Percentiles rank a stretch among this genome's conserved stretches.
phyloP scores from a whole-genome alignment of 2,329 filamentous ascomycete species.

The Trichoderma sp. region DNA sequence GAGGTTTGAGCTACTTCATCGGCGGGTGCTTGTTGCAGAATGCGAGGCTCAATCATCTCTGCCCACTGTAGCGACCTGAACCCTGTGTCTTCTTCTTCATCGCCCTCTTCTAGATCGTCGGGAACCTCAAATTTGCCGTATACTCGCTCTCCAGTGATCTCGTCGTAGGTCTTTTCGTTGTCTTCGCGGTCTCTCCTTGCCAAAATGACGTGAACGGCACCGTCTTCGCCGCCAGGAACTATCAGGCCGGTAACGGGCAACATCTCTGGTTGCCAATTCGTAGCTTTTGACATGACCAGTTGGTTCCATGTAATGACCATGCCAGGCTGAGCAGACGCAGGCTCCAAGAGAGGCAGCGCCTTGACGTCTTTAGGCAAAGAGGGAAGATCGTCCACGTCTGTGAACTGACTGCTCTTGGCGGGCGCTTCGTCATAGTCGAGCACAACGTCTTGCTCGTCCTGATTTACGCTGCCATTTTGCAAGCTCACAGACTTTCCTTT shows the following conservation, averaged over 20 bases:
- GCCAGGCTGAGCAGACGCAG: slow-evolving; percentile 50
- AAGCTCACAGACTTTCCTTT: slow-evolving; percentile 34
- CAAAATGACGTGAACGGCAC: slow-evolving; percentile 57
- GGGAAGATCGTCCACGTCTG: slow-evolving; percentile 59
- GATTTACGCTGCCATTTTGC: slow-evolving; percentile 18
- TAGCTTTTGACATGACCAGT: slow-evolving; percentile 57
- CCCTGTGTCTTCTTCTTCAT: slow-evolving; percentile 59
- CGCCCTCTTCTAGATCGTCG: slow-evolving; percentile 58
- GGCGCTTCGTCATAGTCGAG: slow-evolving; percentile 42
- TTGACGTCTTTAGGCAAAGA: slow-evolving; percentile 56
- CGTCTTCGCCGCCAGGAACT: slow-evolving; percentile 51
- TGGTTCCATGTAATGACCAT: slow-evolving; percentile 70
- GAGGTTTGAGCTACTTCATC: slow-evolving; percentile 27
- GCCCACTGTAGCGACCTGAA: slow-evolving; percentile 56
- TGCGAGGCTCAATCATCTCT: slow-evolving; percentile 66
- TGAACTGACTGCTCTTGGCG: slow-evolving; percentile 43
- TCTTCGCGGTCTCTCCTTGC: slow-evolving; percentile 65
- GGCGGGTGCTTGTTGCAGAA: slow-evolving; percentile 47
- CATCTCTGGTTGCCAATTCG: slow-evolving; percentile 64
- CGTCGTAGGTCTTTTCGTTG: slow-evolving; percentile 60
- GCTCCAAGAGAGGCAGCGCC: slow-evolving; percentile 49
- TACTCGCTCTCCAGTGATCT: slow-evolving; percentile 65
- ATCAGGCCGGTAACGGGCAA: slow-evolving; percentile 65
- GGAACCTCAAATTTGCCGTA: slow-evolving; percentile 79
- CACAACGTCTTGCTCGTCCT: slow-evolving; percentile 29